Conservation (phyloP, 495 filamentous ascomycete species). For the Haplographium delicatum region DNA sequence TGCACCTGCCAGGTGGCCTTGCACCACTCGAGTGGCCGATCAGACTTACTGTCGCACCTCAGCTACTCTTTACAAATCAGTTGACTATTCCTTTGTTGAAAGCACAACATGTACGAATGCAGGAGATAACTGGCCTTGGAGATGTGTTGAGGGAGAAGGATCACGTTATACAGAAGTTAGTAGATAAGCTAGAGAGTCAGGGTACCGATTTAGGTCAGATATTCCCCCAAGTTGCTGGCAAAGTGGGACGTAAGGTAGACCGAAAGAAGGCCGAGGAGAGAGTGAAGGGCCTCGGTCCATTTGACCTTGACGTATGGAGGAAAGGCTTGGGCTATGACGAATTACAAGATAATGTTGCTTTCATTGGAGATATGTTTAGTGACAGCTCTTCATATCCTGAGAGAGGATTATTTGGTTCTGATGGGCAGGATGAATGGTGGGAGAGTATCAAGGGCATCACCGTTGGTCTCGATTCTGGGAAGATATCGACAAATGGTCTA, state of each 20-base stretch:
- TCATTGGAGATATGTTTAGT: conserved; percentile 28
- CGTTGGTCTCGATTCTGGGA: conserved; percentile 8
- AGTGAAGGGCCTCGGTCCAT: conserved; percentile 51
- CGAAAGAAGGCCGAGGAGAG: conserved; percentile 42
- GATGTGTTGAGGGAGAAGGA: conserved; percentile 70
- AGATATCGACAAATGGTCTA: conserved; percentile 14
- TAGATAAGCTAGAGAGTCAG: conserved; percentile 71
- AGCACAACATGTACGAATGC: conserved; percentile 45
- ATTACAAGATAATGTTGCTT: conserved; percentile 7
- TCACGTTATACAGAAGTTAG: conserved; percentile 63
- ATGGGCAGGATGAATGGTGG: conserved; percentile 43
- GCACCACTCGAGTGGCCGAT: conserved; percentile 67
- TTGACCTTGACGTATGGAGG: conserved; percentile 45
- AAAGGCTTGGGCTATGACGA: background rate
- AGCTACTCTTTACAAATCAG: conserved; percentile 49
- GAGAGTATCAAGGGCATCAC: conserved; percentile 34
- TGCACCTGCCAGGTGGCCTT: conserved; percentile 61
- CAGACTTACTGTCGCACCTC: conserved; percentile 47
- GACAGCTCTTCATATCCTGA: background rate
- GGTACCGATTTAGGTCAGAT: conserved; percentile 62
- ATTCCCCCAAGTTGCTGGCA: conserved; percentile 60
- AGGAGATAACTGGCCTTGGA: conserved; percentile 50
- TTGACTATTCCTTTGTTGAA: conserved; percentile 67
- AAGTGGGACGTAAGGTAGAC: conserved; percentile 33
- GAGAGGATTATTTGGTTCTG: conserved; percentile 17